A percentile compares a stretch with the other conserved stretches of the same genome.
These are phyloP conservation scores for Porodaedalea pini DNA, from an alignment of 1,284 basidiomycete genomes.

Conservation along the genomic window DNA sequence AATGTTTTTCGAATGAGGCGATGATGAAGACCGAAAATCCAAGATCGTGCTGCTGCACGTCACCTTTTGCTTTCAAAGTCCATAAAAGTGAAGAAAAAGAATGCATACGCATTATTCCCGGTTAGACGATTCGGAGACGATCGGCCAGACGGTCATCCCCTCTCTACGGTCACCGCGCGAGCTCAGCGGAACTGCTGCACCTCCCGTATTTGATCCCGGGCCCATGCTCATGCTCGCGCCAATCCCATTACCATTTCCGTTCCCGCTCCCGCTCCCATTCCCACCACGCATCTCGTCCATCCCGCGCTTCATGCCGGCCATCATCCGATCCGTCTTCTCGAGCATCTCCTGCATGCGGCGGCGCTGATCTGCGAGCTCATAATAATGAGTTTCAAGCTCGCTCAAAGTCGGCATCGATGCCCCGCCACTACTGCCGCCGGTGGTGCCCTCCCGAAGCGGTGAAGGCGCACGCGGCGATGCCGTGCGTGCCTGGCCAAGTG, in stretches of 20 bases:
- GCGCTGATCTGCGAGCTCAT: constrained; percentile 57
- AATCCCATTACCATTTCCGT: constrained; percentile 1
- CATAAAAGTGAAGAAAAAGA: not conserved
- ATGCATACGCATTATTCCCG: not conserved
- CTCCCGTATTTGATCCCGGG: constrained; percentile 6
- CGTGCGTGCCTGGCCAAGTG: constrained; percentile 15
- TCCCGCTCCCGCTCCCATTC: constrained; percentile 7
- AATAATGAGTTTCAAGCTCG: constrained; percentile 70
- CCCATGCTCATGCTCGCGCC: not conserved
- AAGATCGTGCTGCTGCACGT: not conserved
- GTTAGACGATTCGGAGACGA: constrained; percentile 12
- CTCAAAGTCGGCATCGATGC: constrained; percentile 42
- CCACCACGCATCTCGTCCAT: constrained; percentile 59
- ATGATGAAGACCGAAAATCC: not conserved
- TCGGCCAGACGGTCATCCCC: constrained; percentile 35
- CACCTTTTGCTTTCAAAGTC: not conserved
- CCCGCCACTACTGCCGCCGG: constrained; percentile 32
- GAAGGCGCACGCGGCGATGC: constrained; percentile 28
- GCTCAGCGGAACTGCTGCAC: constrained; percentile 30
- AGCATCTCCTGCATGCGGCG: constrained; percentile 65
- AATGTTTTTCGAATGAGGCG: not conserved
- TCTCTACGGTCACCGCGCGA: constrained; percentile 27
- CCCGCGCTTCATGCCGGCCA: constrained; percentile 64
- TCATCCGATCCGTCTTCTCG: constrained; percentile 66
- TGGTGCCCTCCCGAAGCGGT: constrained; percentile 27